phyloP scores from a whole-genome alignment of 2,329 filamentous ascomycete genomes.

The Hortaea werneckii region DNA sequence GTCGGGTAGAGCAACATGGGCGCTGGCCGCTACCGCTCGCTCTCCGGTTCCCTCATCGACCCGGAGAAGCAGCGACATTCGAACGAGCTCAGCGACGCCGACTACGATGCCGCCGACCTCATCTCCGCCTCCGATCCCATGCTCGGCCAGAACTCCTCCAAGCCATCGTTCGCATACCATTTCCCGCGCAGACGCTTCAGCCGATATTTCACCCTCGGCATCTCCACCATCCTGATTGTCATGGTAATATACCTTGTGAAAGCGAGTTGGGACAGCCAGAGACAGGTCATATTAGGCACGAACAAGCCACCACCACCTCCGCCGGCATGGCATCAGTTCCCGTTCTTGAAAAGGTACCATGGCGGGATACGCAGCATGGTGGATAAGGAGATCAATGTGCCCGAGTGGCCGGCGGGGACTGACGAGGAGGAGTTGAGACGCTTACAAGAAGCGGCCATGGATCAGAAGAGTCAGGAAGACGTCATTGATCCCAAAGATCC shows the following conservation, averaged over 20 bases:
- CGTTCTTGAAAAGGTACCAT: conserved; percentile 80
- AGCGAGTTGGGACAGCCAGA: conserved; percentile 28
- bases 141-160: conserved; percentile 16
- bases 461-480: conserved; percentile 28
- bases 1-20: not conserved
- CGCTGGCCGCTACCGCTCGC: conserved; percentile 20
- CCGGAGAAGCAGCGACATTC: conserved; percentile 31
- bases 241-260: conserved; percentile 68
- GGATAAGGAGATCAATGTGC: conserved; percentile 53
- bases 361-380: conserved; percentile 71
- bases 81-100: conserved; percentile 17
- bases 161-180: conserved; percentile 25
- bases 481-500: conserved; percentile 24
- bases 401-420: conserved; percentile 66
- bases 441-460: conserved; percentile 23
- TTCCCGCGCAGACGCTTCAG: conserved; percentile 51
- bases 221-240: conserved; percentile 59
- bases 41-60: conserved; percentile 23
- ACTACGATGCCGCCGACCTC: conserved; percentile 23
- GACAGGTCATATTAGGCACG: conserved; percentile 45
- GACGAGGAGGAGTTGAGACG: conserved; percentile 45
- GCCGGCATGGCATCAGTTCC: conserved; percentile 75
- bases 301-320: conserved; percentile 50
- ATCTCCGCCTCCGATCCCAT: conserved; percentile 22
- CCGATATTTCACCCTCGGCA: conserved; percentile 64